Evolutionary conservation across 2,329 filamentous ascomycete genomes (phyloP).

Genomic region (Penicillium corylophilum): DNA sequence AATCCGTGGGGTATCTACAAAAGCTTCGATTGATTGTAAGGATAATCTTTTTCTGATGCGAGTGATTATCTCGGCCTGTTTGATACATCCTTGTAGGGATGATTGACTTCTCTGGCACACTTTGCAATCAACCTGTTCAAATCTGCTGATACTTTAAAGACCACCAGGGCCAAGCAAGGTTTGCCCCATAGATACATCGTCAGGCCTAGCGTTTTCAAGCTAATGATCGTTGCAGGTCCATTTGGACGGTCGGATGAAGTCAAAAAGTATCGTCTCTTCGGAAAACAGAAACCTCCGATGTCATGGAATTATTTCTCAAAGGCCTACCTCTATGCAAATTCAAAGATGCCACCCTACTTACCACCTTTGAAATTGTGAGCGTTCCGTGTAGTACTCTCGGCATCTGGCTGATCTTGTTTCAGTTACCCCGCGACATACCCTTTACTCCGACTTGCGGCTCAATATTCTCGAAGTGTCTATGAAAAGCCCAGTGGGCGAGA

Average conservation of each 20-base stretch:
- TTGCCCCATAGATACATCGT: too few relatives aligned
- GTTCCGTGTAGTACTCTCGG: neutral
- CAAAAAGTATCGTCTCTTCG: conserved; percentile 2
- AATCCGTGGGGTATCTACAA: too few relatives aligned
- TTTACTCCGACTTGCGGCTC: conserved; percentile 73
- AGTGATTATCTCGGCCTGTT: too few relatives aligned
- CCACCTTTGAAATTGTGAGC: conserved; percentile 66
- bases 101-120: too few relatives aligned
- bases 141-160: too few relatives aligned
- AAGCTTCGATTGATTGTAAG: too few relatives aligned
- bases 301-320: conserved; percentile 66
- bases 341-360: conserved; percentile 66
- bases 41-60: too few relatives aligned
- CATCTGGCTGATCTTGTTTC: neutral
- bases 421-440: conserved; percentile 74
- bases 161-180: too few relatives aligned
- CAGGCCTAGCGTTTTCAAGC: too few relatives aligned
- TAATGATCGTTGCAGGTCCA: neutral
- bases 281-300: conserved; percentile 6
- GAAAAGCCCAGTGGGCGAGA: conserved; percentile 62
- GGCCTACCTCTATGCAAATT: conserved; percentile 76
- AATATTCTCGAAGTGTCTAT: conserved; percentile 75
- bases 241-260: conserved; percentile 1
- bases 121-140: too few relatives aligned
- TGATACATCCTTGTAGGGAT: too few relatives aligned